These are phyloP conservation scores for Taphrina pruni DNA, from an alignment of 1,139 yeast species.

Conservation along the genomic window DNA sequence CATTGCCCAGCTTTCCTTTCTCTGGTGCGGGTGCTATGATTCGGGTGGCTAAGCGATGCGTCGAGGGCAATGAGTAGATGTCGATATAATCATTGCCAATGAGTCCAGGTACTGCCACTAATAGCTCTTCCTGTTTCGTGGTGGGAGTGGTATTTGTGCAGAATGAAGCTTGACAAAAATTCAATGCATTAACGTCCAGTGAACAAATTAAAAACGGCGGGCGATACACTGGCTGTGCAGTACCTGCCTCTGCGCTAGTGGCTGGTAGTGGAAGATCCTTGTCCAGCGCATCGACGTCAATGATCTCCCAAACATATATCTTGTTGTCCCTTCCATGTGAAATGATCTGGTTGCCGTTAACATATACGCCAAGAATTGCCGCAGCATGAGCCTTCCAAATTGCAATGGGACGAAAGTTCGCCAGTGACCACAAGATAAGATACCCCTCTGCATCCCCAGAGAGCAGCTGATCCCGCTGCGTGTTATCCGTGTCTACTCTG, in stretches of 20 bases:
- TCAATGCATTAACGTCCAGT: conserved; percentile 36
- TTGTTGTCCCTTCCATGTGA: conserved; percentile 40
- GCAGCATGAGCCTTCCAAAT: conserved; percentile 38
- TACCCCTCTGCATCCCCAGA: conserved; percentile 37
- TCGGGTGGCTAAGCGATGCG: conserved; percentile 22
- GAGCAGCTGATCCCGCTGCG: neutral
- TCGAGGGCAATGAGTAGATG: conserved; percentile 23
- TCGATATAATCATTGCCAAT: conserved; percentile 29
- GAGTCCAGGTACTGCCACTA: conserved; percentile 36
- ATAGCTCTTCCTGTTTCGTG: neutral
- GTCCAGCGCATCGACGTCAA: conserved; percentile 5
- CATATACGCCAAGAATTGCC: conserved; percentile 11
- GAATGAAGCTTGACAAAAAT: conserved; percentile 32
- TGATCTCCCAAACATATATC: conserved; percentile 29
- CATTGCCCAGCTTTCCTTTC: conserved; percentile 34
- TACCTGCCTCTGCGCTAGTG: neutral
- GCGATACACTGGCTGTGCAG: neutral
- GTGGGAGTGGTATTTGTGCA: neutral
- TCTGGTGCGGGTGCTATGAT: conserved; percentile 13
- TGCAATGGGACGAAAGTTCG: conserved; percentile 35
- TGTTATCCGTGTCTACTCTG: neutral
- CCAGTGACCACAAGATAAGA: conserved; percentile 26
- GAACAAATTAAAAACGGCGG: conserved; percentile 18
- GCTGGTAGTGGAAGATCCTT: conserved; percentile 3
- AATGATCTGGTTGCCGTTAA: neutral